phyloP scores from a whole-genome alignment of 805 yeast genomes.

The Lipomyces oligophaga region DNA sequence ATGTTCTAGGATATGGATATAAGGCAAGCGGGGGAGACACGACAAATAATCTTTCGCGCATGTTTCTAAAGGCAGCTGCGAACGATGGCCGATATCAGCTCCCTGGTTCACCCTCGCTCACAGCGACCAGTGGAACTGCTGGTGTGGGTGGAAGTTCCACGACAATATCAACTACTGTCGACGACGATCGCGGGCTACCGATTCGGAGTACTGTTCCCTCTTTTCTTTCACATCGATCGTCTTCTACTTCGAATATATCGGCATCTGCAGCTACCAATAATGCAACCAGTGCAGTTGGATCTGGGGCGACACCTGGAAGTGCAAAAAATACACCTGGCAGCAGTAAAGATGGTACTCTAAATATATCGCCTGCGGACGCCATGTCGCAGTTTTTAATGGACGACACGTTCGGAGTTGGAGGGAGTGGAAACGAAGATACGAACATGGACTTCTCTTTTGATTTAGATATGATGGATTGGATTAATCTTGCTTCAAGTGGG shows the following conservation, averaged over 20 bases:
- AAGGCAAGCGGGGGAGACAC: constrained; percentile 17
- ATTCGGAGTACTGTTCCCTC: constrained; percentile 16
- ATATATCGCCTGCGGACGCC: constrained; percentile 28
- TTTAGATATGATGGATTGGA: constrained; percentile 29
- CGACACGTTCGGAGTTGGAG: constrained; percentile 24
- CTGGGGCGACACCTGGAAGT: constrained; percentile 3
- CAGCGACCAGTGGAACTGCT: constrained; percentile 3
- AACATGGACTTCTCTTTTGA: constrained; percentile 24
- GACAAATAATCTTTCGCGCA: constrained; percentile 21
- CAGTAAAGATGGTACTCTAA: constrained; percentile 9
- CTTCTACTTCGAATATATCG: constrained; percentile 1
- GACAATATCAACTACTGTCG: constrained; percentile 10
- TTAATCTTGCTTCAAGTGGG: constrained; percentile 20
- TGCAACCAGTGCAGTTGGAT: neutral
- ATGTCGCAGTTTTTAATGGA: constrained; percentile 29
- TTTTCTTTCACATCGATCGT: neutral
- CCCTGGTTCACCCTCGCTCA: constrained; percentile 22
- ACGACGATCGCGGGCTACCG: constrained; percentile 17
- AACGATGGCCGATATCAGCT: constrained; percentile 28
- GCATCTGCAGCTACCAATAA: constrained; percentile 1
- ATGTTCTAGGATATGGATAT: constrained; percentile 25
- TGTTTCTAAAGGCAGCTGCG: constrained; percentile 28
- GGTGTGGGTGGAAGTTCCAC: neutral
- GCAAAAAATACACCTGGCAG: constrained; percentile 3
- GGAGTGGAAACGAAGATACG: constrained; percentile 12